Conservation (phyloP, 1,284 basidiomycete genomes). For the Tylopilus sp. region DNA sequence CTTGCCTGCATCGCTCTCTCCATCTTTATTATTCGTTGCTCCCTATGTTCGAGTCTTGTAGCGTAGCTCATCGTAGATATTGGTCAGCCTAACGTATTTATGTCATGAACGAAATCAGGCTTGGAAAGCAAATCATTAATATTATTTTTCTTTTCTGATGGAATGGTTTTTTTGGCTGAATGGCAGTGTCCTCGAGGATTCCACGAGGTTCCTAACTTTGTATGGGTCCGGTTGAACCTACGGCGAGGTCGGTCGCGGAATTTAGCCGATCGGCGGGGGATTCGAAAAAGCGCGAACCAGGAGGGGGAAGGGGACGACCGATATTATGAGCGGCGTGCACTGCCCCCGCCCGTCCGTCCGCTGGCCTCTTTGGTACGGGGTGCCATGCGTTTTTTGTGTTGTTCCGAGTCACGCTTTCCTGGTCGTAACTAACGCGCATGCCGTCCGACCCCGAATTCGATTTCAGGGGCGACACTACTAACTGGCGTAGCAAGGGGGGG, state of each 20-base stretch:
- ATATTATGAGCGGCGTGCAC: neutral
- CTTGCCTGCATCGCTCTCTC: neutral
- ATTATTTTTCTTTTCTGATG: slow-evolving; percentile 11
- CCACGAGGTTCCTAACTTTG: slow-evolving; percentile 9
- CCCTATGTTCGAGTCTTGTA: slow-evolving; percentile 24
- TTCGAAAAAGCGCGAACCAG: neutral
- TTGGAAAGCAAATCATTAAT: slow-evolving; percentile 14
- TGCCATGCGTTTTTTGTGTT: too few relatives aligned
- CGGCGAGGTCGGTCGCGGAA: neutral
- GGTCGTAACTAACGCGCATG: too few relatives aligned
- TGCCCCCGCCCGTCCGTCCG: neutral
- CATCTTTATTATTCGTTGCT: slow-evolving; percentile 28
- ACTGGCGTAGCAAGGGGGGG: too few relatives aligned
- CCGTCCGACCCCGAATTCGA: too few relatives aligned
- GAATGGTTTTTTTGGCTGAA: neutral
- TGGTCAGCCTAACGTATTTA: slow-evolving; percentile 25
- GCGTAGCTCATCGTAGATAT: slow-evolving; percentile 34
- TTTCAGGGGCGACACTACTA: too few relatives aligned
- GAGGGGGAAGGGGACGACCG: neutral
- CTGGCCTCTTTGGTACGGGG: neutral
- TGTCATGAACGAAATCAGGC: slow-evolving; percentile 18
- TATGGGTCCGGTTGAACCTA: neutral
- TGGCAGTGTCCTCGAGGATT: slow-evolving; percentile 13
- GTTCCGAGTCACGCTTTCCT: too few relatives aligned
- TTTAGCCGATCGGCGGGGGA: neutral